These are phyloP conservation scores for Cinnamomum micranthum DNA, from an alignment of 164 flowering plant species.

Conservation along the genomic window DNA sequence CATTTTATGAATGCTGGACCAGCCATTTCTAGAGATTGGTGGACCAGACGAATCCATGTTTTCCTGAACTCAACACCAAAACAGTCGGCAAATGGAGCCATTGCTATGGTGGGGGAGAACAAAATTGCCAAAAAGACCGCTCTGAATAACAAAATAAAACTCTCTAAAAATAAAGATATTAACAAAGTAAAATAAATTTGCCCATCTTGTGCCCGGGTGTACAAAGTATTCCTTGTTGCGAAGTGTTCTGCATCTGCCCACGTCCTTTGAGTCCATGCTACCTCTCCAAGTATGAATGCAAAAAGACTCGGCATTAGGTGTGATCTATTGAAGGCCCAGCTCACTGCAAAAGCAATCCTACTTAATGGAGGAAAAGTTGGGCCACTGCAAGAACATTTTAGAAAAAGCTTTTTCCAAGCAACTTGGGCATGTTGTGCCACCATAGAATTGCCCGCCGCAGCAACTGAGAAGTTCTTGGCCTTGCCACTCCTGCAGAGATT, in stretches of 20 bases:
- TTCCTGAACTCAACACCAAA: conserved; percentile 52
- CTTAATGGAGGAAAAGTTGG: conserved; percentile 25
- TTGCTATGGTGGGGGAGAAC: conserved; percentile 61
- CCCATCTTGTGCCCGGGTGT: conserved; percentile 60
- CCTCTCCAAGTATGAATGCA: conserved; percentile 53
- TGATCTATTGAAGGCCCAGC: conserved; percentile 55
- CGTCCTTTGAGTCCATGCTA: conserved; percentile 47
- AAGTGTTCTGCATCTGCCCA: conserved; percentile 30
- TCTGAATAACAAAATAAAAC: conserved; percentile 48
- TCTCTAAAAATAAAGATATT: conserved; percentile 38
- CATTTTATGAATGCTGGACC: conserved; percentile 93
- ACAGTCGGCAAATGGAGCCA: conserved; percentile 72
- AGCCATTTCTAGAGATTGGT: conserved; percentile 56
- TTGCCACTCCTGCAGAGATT: conserved; percentile 7
- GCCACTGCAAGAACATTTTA: conserved; percentile 24
- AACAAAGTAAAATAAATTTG: conserved; percentile 43
- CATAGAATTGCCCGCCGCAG: conserved; percentile 22
- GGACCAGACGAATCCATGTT: conserved; percentile 68
- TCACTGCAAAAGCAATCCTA: conserved; percentile 63
- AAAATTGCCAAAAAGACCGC: conserved; percentile 49
- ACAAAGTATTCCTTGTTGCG: conserved; percentile 36
- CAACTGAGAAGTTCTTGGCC: conserved; percentile 26
- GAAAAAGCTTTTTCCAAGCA: conserved; percentile 55
- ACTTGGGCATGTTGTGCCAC: conserved; percentile 40
- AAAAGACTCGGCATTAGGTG: conserved; percentile 56